phyloP scores from a whole-genome alignment of 306 rosid species.

The Castanea mollissima region DNA sequence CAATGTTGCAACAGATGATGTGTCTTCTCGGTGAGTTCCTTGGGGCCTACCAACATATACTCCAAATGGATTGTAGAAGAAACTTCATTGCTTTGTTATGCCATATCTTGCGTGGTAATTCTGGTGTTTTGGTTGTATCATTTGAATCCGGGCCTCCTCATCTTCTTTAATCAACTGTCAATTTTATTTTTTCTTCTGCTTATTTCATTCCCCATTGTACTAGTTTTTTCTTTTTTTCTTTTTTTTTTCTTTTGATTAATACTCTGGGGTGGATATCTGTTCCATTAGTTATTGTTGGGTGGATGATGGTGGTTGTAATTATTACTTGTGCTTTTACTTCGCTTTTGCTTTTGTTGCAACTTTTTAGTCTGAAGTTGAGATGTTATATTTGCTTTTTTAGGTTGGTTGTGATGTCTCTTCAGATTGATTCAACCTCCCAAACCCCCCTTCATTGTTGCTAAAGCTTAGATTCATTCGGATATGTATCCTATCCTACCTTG shows the following conservation, averaged over 20 bases:
- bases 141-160: constrained; percentile 15
- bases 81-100: constrained; percentile 19
- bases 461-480: not conserved
- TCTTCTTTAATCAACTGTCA: constrained; percentile 33
- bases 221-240: not conserved
- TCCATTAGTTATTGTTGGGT: constrained; percentile 36
- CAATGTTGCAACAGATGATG: constrained; percentile 33
- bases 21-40: constrained; percentile 32
- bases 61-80: constrained; percentile 9
- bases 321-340: constrained; percentile 37
- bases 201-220: constrained; percentile 13
- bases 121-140: constrained; percentile 38
- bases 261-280: constrained; percentile 25
- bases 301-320: constrained; percentile 51
- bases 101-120: constrained; percentile 25
- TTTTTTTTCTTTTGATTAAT: constrained; percentile 12
- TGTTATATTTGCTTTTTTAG: not conserved
- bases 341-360: constrained; percentile 45
- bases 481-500: not conserved
- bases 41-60: not conserved
- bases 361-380: constrained; percentile 13
- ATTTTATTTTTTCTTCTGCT: not conserved
- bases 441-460: not conserved
- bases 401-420: constrained; percentile 1
- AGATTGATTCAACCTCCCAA: not conserved